A percentile compares a stretch with the other conserved stretches of the same genome.
Conservation (phyloP, 1,139 yeast genomes). For the Hyphopichia wangnamkhiaoensis region DNA sequence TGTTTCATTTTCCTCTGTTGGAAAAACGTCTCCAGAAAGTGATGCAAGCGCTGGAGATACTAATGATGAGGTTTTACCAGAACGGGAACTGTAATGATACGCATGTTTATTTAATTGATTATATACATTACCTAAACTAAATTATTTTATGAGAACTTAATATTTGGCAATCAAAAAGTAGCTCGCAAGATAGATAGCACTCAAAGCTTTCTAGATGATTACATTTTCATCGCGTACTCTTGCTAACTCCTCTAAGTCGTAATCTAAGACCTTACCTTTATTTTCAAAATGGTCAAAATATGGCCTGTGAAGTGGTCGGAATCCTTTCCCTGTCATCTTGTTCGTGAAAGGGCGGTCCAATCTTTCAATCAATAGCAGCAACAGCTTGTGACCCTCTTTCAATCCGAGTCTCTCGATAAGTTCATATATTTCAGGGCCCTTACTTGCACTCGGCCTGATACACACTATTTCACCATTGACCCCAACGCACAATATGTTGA, state of each 20-base stretch:
- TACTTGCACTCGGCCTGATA: constrained; percentile 18
- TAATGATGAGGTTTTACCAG: constrained; percentile 1
- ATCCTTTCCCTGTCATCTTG: constrained; percentile 44
- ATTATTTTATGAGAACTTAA: too few relatives aligned
- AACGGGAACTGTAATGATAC: background rate
- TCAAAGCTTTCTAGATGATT: constrained; percentile 15
- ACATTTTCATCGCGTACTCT: constrained; percentile 15
- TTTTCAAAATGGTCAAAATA: constrained; percentile 34
- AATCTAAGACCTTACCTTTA: constrained; percentile 30
- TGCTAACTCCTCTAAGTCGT: constrained; percentile 36
- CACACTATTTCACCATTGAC: constrained; percentile 51
- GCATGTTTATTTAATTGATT: background rate
- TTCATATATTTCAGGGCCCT: constrained; percentile 13
- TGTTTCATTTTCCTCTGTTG: background rate
- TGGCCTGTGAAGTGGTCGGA: constrained; percentile 39
- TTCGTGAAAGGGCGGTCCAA: constrained; percentile 37
- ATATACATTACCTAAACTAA: too few relatives aligned
- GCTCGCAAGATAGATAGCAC: too few relatives aligned
- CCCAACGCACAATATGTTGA: constrained; percentile 40
- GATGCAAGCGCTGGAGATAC: background rate
- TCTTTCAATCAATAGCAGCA: constrained; percentile 16
- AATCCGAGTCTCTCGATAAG: constrained; percentile 11
- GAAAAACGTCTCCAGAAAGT: constrained; percentile 5
- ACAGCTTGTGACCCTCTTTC: constrained; percentile 4
- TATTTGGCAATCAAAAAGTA: too few relatives aligned